Base-by-base conservation (phyloP, 78 protist genomes). In the Chrysochromulina tobinii region DNA sequence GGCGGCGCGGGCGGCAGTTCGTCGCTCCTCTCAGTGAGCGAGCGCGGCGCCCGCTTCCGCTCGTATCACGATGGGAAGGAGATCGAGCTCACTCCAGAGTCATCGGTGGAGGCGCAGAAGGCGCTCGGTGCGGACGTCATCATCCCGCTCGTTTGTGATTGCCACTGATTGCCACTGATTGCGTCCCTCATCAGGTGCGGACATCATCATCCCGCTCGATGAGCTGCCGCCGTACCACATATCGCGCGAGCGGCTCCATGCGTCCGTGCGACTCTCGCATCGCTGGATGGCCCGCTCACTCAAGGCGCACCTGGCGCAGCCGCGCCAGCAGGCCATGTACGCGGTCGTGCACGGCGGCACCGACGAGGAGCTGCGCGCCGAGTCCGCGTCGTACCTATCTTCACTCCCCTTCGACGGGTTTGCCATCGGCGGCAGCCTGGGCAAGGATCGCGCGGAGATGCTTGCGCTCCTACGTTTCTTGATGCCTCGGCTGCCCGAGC, bases 181-280 rank as follows among this genome's bases (percentile, higher is more conserved):
- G 38, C 64, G 0, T 59, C 23, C 64, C 12, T 7, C 64, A 7
- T 59, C 64, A 59, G 83, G 57, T 3, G 1, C 87, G 51, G 91
- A 88, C 91, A 88, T 88, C 91, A 88, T 88, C 51, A 68, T 88
- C 66, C 91, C 91, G 55, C 58, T 88, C 27, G 91, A 88, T 61
- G 91, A 88, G 91, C 79, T 88, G 48, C 91, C 91, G n/a, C 67
- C 91, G 55, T 8, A 88, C 61, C 48, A 59, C 59, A 21, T 88
- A 14, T 1, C 64, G 15, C n/a, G 27, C 11, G 53, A 68, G 84
- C 57, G 84, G 77, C 91, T 88, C 3, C 72, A 68, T 14, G 66
- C 20, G 50, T 69, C 85, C 25, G 91, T 88, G 23, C 48, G 48
- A 15, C 91, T 68, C 27, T 88, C 91, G 53, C 91, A 88, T 59